Base-by-base conservation (phyloP, 2,329 filamentous ascomycete genomes). In the Colletotrichum graminicola region DNA sequence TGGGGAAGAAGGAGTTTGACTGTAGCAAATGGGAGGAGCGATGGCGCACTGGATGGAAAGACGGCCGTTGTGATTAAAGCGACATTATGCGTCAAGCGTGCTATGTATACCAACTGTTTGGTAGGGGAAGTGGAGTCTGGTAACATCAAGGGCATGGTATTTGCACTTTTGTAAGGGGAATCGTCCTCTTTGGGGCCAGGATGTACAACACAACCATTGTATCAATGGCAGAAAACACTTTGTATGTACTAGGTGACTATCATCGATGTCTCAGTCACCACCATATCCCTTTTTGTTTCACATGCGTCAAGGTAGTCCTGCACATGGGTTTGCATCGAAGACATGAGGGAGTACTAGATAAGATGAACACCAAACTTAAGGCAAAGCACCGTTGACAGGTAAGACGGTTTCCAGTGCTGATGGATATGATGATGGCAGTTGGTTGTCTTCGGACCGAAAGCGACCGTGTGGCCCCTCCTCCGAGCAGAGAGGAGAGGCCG, bases 1-100 rank as follows among this genome's bases (percentile, higher is more conserved):
- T 99, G 76, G 96, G 96, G 61, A 99, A 99, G 87, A 87, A 89
- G 71, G 88, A 88, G 76, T 99, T 99, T 83, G 94, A 99, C 85
- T 99, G 96, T 83, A 86, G 85, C 66, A 89, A 86, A 77, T 98
- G 96, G 95, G 91, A 98, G 80, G 93, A 98, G 86, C 89, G 96
- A 80, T 99, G 96, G 96, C 87, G 93, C 82, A 96, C 93, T 1
- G 96, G 96, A 0, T 98, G 93, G 92, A 90, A 89, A 79, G 91
- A 91, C 77, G 89, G 89, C 39, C 84, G 88, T 3, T 91, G 89
- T 76, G 89, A 89, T 74, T 90, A 29, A 67, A 56, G n/a, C n/a
- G n/a, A 18, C 49, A 21, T 14, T 23, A 26, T 21, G 5, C 8
- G 56, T 21, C 10, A 49, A 41, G 47, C 21, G 26, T 26, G 21